Base-by-base conservation (phyloP, 2,329 filamentous ascomycete species). In the Zymoseptoria crescenta region DNA sequence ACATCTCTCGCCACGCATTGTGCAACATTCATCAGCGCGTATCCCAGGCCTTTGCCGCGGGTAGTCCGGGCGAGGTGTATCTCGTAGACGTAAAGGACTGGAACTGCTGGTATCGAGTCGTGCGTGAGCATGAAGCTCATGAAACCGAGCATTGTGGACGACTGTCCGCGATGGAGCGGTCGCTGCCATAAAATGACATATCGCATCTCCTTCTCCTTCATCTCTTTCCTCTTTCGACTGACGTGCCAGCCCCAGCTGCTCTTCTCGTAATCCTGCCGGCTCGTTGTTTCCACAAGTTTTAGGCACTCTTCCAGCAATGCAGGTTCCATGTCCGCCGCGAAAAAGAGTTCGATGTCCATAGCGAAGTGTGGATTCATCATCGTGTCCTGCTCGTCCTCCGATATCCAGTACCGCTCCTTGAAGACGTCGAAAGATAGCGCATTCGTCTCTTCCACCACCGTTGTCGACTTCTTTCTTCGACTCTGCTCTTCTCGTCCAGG, bases 61-160 rank as follows among this genome's bases (percentile, higher is more conserved):
- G 88, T 70, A 1, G 76, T 73, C 1, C 78, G 74, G 45, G 77
- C 73, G 2, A 92, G 79, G 68, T 93, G 88, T 41, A 93, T 83
- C 74, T 93, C 88, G 70, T 91, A 93, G 71, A 88, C 86, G 72
- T 91, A 93, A 20, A 91, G 70, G 1, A 91, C 87, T 0, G 84
- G 78, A 59, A 83, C 75, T 1, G 80, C 79, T n/a, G 70, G 70
- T n/a, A 69, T 54, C 53, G 84, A 83, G 69, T 89, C 86, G 68
- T 82, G 82, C 1, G 85, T 87, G n/a, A 87, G 81, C 85, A 88
- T 86, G 67, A 89, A 77, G n/a, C 85, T 87, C 0, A 81, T 77
- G 64, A 89, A 74, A 1, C 68, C 73, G 8, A 64, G 57, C 8
- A 67, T 51, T 6, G 45, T 52, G 27, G 35, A n/a, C 61, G 63